Percentiles rank a stretch among this genome's conserved stretches.
Conservation (phyloP, 805 yeast genomes). For the Barnettozyma californica region DNA sequence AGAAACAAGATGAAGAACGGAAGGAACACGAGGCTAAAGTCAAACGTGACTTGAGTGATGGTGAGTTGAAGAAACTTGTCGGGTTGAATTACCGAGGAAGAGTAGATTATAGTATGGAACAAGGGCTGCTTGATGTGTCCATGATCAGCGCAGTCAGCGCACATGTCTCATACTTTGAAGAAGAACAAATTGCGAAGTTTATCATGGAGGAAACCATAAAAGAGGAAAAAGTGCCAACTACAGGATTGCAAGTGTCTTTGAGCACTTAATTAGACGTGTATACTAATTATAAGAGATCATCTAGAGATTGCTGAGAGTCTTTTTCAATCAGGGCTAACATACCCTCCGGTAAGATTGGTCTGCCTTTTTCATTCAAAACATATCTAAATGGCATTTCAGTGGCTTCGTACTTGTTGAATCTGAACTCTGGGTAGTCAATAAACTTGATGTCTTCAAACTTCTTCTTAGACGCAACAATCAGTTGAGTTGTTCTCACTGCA, state of each 20-base stretch:
- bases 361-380: slow-evolving; percentile 53
- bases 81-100: slow-evolving; percentile 67
- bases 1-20: slow-evolving; percentile 10
- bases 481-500: slow-evolving; percentile 86
- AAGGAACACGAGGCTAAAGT: slow-evolving; percentile 21
- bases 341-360: slow-evolving; percentile 87
- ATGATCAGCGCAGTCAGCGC: slow-evolving; percentile 79
- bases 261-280: background rate
- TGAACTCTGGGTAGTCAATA: slow-evolving; percentile 90
- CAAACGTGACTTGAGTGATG: slow-evolving; percentile 19
- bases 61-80: slow-evolving; percentile 33
- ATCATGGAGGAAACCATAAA: slow-evolving; percentile 52
- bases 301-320: slow-evolving; percentile 80
- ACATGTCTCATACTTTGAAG: slow-evolving; percentile 85
- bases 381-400: slow-evolving; percentile 98
- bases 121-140: slow-evolving; percentile 75
- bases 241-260: slow-evolving; percentile 25
- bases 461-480: slow-evolving; percentile 55
- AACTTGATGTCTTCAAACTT: slow-evolving; percentile 71
- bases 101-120: slow-evolving; percentile 74
- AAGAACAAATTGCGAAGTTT: slow-evolving; percentile 77
- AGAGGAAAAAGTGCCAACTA: slow-evolving; percentile 18
- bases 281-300: slow-evolving; percentile 43
- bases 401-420: slow-evolving; percentile 82
- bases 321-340: slow-evolving; percentile 81